Base-by-base conservation (phyloP, 345 rosid species). In the Hibiscus syriacus region DNA sequence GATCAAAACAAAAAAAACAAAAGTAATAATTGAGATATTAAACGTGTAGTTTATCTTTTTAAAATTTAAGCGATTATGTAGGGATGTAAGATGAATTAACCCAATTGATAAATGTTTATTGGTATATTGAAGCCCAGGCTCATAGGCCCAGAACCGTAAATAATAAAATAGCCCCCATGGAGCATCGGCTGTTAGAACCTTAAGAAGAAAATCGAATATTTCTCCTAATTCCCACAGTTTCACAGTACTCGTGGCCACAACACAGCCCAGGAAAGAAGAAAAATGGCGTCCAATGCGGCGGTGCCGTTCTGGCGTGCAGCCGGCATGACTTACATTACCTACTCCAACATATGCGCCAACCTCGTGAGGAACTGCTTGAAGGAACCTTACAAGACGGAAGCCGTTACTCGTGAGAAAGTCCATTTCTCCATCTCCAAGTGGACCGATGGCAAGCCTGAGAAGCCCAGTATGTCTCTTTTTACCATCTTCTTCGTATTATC, bases 271-370 rank as follows among this genome's bases (percentile, higher is more conserved):
- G 76, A 70, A 67, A 71, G 69, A 58, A 73, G 67, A 45, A 79
- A 65, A 60, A 84, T 90, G 96, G 87, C 90, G 63, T 88, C 90
- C 49, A 91, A 75, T 70, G 96, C 86, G 69, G 96, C 92, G 53
- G 91, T 76, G 66, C 96, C 97, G 30, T 88, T 88, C 67, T 91
- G 97, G 97, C 90, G 96, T 65, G 81, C 98, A 52, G 93, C 93
- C 3, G 97, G 97, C 55, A 92, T 92, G 96, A 92, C 96, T 0
- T 92, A 92, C 66, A 79, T 87, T 10, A 80, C 85, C 0, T 89
- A 92, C 69, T 92, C 96, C 0, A 92, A 89, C 83, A 83, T 92
- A 11, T 92, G 97, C 25, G 93, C 93, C 0, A 89, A 78, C 57
- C 80, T 89, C 19, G 86, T 89, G 22, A 80, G 97, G 81, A 87